phyloP scores from a whole-genome alignment of 1,284 basidiomycete species.

The Boletus sp. region DNA sequence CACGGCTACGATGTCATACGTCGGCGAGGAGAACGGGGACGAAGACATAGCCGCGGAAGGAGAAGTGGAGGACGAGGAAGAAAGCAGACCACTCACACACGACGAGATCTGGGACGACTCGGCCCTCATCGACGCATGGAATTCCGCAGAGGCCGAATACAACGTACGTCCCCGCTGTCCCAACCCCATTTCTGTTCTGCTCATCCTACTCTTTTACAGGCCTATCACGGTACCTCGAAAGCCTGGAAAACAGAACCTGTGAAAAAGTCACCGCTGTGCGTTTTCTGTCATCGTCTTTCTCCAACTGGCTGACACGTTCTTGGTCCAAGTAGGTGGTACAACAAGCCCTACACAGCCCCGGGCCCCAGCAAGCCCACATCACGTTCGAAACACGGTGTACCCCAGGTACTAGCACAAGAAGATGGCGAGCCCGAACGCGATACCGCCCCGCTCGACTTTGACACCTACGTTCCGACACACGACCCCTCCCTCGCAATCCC shows the following conservation, averaged over 20 bases:
- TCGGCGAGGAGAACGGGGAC: slow-evolving; percentile 16
- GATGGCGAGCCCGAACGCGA: slow-evolving; percentile 36
- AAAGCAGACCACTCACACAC: slow-evolving; percentile 63
- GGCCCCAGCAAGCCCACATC: slow-evolving; percentile 13
- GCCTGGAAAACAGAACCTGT: slow-evolving; percentile 70
- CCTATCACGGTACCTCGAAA: slow-evolving; percentile 68
- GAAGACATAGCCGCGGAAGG: slow-evolving; percentile 33
- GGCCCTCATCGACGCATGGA: slow-evolving; percentile 78
- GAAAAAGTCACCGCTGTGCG: slow-evolving; percentile 72
- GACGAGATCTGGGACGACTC: slow-evolving; percentile 85
- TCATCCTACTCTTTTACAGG: slow-evolving; percentile 41
- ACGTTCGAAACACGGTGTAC: slow-evolving; percentile 18
- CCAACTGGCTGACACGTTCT: background rate
- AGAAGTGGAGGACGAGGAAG: slow-evolving; percentile 38
- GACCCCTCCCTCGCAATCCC: slow-evolving; percentile 54
- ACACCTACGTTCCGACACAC: slow-evolving; percentile 68
- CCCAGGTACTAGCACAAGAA: slow-evolving; percentile 14
- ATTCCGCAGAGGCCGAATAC: slow-evolving; percentile 79
- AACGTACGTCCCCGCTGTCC: slow-evolving; percentile 44
- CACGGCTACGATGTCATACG: background rate
- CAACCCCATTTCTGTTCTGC: background rate
- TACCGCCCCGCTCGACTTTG: slow-evolving; percentile 67
- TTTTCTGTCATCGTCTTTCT: slow-evolving; percentile 14
- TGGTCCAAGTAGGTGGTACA: slow-evolving; percentile 67
- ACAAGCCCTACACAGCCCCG: slow-evolving; percentile 53